phyloP scores from a whole-genome alignment of 139 green algal genomes.

The Chlorella sp. region DNA sequence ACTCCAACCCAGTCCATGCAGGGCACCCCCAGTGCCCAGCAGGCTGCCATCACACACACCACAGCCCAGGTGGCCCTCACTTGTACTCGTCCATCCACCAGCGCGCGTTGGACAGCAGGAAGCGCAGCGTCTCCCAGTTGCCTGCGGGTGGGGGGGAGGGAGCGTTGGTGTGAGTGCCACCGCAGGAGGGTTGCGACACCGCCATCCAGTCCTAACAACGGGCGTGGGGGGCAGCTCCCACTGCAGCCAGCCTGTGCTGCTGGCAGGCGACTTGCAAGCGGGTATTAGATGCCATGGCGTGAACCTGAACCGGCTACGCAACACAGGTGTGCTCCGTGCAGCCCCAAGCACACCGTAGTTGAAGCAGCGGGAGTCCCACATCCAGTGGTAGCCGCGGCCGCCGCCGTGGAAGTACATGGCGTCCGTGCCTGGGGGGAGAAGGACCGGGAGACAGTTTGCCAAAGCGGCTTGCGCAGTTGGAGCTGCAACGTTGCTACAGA shows the following conservation, averaged over 20 bases:
- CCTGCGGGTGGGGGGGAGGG: constrained; percentile 46
- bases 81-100: constrained; percentile 96
- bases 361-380: constrained; percentile 99
- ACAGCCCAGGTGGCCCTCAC: constrained; percentile 62
- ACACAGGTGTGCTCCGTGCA: no score
- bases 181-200: neutral
- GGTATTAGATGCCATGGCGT: no score
- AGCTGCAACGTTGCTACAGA: no score
- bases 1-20: neutral
- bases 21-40: no score
- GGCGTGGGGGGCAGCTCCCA: no score
- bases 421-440: constrained; percentile 84
- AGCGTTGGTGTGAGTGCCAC: neutral
- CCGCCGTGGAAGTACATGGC: constrained; percentile 92
- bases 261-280: constrained; percentile 54
- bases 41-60: no score
- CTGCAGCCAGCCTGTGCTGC: no score
- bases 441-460: no score
- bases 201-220: no score
- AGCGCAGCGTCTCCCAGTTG: constrained; percentile 92
- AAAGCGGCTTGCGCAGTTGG: no score
- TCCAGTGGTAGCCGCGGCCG: constrained; percentile 91
- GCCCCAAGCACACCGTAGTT: constrained; percentile 99
- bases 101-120: constrained; percentile 93
- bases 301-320: no score